Percentiles rank a stretch among this genome's conserved stretches.
phyloP scores from a whole-genome alignment of 1,139 yeast species.

The Yamadazyma sp. region DNA sequence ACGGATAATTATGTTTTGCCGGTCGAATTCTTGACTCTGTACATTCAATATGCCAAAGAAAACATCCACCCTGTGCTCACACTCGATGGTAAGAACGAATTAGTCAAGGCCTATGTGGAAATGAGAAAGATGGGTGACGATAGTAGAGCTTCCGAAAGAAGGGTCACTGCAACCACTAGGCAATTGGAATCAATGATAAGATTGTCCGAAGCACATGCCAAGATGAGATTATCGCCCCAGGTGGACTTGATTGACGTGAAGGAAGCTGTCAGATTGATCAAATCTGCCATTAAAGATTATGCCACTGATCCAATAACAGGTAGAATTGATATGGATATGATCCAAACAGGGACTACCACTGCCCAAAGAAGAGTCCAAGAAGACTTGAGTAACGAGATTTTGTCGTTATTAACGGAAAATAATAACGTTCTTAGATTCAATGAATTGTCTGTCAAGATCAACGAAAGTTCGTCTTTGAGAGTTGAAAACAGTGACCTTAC shows the following conservation, averaged over 20 bases:
- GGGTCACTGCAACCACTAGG: conserved; percentile 97
- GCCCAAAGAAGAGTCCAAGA: conserved; percentile 81
- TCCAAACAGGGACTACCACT: conserved; percentile 92
- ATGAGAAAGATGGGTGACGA: conserved; percentile 96
- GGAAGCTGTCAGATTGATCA: conserved; percentile 90
- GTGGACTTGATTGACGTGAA: conserved; percentile 84
- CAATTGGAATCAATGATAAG: conserved; percentile 96
- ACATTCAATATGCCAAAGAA: conserved; percentile 91
- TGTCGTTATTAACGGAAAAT: conserved; percentile 45
- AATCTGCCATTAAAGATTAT: conserved; percentile 92
- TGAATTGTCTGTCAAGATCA: conserved; percentile 61
- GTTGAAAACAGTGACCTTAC: conserved; percentile 73
- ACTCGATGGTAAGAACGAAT: conserved; percentile 76
- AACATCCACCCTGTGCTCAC: conserved; percentile 75
- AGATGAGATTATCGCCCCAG: conserved; percentile 73
- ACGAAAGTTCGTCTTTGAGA: conserved; percentile 66
- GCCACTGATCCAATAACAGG: conserved; percentile 98
- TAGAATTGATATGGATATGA: conserved; percentile 93
- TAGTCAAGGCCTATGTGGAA: conserved; percentile 87
- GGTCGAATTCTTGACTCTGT: conserved; percentile 80
- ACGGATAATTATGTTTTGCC: conserved; percentile 70
- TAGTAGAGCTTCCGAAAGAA: conserved; percentile 76
- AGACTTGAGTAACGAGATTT: conserved; percentile 65
- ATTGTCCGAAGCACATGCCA: conserved; percentile 94
- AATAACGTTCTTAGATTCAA: conserved; percentile 54